Base-by-base conservation (phyloP, 805 yeast species). In the Candida sanyiensis region DNA sequence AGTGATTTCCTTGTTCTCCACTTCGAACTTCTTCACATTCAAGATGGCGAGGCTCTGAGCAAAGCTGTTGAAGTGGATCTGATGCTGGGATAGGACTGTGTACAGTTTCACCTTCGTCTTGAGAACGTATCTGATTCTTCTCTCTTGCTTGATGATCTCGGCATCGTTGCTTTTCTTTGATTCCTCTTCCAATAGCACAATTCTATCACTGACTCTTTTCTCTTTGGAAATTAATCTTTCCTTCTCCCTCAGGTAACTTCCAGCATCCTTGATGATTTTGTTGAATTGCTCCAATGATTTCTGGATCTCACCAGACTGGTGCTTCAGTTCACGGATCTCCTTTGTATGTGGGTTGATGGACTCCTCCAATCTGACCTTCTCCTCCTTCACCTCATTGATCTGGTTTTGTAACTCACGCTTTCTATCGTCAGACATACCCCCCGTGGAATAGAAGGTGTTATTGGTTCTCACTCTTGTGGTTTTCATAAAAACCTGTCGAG, bases 81-180 rank as follows among this genome's bases (percentile, higher is more conserved):
- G 53, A 3, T 44, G 25, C 1, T 42, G 34, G 2, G 53, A 48
- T 25, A 63, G 34, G 10, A 47, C 39, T 10, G 40, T 43, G 22
- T 52, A 60, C 28, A 40, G 37, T 28, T 33, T 43, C 33, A 60
- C 36, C 46, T 58, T 64, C 10, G 50, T 37, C 6, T 36, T 22
- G 2, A 56, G 30, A 2, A 50, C 32, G 1, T 41, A 22, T 13
- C 46, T 42, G 5, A 66, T 54, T 41, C 57, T 50, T 19, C 40
- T 40, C 33, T 66, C 63, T 9, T 64, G 52, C 12, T 51, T 51
- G 5, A 67, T 11, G 15, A 50, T 66, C 38, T 66, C 69, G 4
- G 38, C 59, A 3, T 67, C 56, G 36, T 67, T 64, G 47, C 75
- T 79, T 37, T 55, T 58, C 19, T 53, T 55, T 2, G 72, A 54